Conservation (phyloP, 2,329 filamentous ascomycete genomes). For the Penicillium hordei region DNA sequence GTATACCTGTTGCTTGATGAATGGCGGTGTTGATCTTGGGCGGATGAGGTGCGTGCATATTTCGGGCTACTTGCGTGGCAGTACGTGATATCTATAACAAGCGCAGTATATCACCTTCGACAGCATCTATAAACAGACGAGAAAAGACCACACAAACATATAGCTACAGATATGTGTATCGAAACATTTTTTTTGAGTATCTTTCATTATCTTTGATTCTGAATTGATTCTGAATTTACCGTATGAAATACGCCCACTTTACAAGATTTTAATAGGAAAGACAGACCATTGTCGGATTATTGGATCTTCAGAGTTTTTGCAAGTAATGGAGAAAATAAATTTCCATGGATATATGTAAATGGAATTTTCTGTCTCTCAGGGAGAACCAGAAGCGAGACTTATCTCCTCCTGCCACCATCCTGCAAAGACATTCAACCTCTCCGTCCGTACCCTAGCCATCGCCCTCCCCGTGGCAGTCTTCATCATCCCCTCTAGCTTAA, state of each 20-base stretch:
- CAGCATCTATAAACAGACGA: background rate
- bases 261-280: background rate
- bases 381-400: background rate
- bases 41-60: constrained; percentile 25
- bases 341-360: background rate
- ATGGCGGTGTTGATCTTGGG: constrained; percentile 21
- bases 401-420: constrained; percentile 58
- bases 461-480: constrained; percentile 55
- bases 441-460: constrained; percentile 52
- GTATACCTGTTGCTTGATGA: constrained; percentile 17
- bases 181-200: background rate
- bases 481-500: constrained; percentile 62
- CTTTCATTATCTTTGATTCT: background rate
- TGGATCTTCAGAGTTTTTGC: background rate
- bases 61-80: constrained; percentile 11
- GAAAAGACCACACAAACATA: background rate
- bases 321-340: background rate
- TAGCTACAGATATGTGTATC: background rate
- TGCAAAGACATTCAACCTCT: constrained; percentile 51
- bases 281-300: background rate
- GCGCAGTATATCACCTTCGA: background rate
- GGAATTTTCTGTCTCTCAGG: background rate
- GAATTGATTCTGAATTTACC: background rate
- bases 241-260: background rate
- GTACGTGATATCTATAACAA: constrained; percentile 2